phyloP scores from a whole-genome alignment of 1,284 basidiomycete species.

The Golubevia pallescens region DNA sequence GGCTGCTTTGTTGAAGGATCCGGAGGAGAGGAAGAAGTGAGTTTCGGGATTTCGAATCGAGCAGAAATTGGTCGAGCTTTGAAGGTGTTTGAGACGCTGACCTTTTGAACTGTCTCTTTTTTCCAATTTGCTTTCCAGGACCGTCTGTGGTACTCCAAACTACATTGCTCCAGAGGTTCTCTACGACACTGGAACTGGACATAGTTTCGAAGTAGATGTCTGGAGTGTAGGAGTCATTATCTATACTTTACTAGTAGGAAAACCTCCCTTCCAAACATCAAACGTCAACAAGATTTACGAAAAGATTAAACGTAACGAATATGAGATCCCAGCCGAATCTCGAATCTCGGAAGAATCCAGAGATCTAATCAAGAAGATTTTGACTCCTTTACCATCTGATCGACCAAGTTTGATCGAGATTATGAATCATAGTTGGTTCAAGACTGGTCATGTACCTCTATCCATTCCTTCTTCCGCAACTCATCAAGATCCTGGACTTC shows the following conservation, averaged over 20 bases:
- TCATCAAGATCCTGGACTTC: conserved; percentile 29
- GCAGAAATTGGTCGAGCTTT: not conserved
- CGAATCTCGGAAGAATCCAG: conserved; percentile 36
- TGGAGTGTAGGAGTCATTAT: conserved; percentile 62
- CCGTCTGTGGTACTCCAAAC: conserved; percentile 62
- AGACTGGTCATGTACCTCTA: conserved; percentile 38
- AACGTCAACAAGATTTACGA: conserved; percentile 61
- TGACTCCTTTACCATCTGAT: conserved; percentile 39
- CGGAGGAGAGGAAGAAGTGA: conserved; percentile 57
- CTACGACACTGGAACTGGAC: conserved; percentile 57
- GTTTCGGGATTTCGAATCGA: not conserved
- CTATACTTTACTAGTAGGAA: conserved; percentile 61
- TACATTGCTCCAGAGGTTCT: conserved; percentile 63
- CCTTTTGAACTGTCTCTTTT: not conserved
- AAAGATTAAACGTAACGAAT: conserved; percentile 56
- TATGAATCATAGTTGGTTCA: conserved; percentile 62
- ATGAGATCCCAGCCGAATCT: conserved; percentile 50
- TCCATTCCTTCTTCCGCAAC: conserved; percentile 31
- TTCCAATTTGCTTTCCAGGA: conserved; percentile 16
- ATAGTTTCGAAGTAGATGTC: conserved; percentile 62
- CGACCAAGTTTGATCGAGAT: conserved; percentile 54
- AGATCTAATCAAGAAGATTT: conserved; percentile 50
- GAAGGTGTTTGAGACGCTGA: not conserved
- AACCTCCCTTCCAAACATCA: conserved; percentile 60
- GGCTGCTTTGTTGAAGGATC: conserved; percentile 58